A percentile compares a stretch with the other conserved stretches of the same genome.
Conservation (phyloP, 2,329 filamentous ascomycete species). For the Tothia fuscella region DNA sequence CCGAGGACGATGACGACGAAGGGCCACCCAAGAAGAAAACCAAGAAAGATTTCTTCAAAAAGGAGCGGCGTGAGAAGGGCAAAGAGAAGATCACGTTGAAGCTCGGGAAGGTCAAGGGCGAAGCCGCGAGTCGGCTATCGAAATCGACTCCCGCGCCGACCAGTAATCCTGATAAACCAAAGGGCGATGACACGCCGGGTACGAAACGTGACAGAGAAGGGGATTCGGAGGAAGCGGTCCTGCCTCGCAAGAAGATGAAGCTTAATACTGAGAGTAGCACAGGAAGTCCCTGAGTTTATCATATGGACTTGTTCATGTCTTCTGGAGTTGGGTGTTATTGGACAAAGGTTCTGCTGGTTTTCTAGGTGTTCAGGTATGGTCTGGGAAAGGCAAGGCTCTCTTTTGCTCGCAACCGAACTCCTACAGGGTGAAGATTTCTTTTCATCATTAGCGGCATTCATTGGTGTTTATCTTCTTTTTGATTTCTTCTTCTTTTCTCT, state of each 20-base stretch:
- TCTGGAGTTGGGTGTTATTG: no score
- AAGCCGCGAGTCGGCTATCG: slow-evolving; percentile 3
- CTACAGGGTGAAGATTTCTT: no score
- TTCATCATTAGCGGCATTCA: no score
- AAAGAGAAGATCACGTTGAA: slow-evolving; percentile 10
- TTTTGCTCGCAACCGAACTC: no score
- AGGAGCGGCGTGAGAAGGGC: slow-evolving; percentile 8
- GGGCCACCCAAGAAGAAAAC: slow-evolving; percentile 8
- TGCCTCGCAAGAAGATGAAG: slow-evolving; percentile 2
- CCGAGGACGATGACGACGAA: slow-evolving; percentile 3
- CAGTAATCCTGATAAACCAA: slow-evolving; percentile 3
- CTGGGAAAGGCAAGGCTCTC: no score
- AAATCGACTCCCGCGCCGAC: slow-evolving; percentile 1
- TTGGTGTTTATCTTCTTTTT: no score
- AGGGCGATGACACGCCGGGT: background rate
- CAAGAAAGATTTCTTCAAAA: slow-evolving; percentile 7
- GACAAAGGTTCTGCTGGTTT: no score
- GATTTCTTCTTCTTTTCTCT: no score
- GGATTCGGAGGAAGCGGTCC: background rate
- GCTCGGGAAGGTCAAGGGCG: background rate
- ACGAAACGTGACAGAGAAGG: slow-evolving; percentile 3
- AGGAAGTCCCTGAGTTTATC: background rate
- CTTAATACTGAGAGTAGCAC: background rate
- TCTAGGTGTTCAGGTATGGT: no score
- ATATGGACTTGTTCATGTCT: no score